These are phyloP conservation scores for Termitomyces sp. DNA, from an alignment of 768 basidiomycete genomes.

Conservation along the genomic window DNA sequence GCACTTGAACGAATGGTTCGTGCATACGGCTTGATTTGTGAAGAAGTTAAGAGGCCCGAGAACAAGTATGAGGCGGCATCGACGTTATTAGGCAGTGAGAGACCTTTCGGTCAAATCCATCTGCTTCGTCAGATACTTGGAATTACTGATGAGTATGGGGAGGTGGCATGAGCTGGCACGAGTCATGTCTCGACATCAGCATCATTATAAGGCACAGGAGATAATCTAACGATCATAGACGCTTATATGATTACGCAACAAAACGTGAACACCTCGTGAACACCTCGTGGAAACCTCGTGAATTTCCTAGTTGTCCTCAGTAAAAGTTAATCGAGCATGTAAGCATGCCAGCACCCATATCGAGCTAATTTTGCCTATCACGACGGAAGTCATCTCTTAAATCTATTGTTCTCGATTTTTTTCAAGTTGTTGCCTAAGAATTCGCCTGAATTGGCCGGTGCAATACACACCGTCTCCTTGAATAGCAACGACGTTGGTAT, in stretches of 20 bases:
- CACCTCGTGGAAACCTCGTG: background rate
- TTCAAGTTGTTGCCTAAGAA: background rate
- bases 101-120: conserved; percentile 79
- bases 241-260: conserved; percentile 1
- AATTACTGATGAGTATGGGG: conserved; percentile 48
- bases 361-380: background rate
- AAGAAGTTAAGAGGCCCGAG: conserved; percentile 67
- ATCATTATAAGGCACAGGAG: background rate
- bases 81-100: conserved; percentile 77
- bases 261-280: conserved; percentile 1
- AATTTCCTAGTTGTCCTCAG: background rate
- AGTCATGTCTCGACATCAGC: background rate
- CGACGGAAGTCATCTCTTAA: background rate
- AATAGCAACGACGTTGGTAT: background rate
- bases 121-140: conserved; percentile 79
- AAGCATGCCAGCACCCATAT: background rate
- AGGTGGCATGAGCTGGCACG: conserved; percentile 1
- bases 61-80: conserved; percentile 91
- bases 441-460: background rate
- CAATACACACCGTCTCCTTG: background rate
- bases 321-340: background rate
- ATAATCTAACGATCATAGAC: background rate
- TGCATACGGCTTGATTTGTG: conserved; percentile 73
- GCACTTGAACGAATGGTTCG: conserved; percentile 66
- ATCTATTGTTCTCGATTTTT: background rate